phyloP scores from a whole-genome alignment of 73 alveolate genomes.

The Paramecium bursaria region DNA sequence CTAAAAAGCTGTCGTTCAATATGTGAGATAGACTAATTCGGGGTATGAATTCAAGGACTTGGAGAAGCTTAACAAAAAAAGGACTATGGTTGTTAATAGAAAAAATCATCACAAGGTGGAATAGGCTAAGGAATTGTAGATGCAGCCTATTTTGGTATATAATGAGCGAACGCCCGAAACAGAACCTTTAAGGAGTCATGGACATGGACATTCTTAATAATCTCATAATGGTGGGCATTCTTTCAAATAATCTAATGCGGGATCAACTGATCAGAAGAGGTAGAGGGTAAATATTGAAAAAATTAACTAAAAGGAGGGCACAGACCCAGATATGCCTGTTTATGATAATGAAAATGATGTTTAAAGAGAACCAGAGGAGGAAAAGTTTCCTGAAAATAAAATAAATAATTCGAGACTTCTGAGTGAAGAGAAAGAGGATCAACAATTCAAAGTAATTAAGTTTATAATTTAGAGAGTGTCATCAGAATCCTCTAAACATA shows the following conservation, averaged over 20 bases:
- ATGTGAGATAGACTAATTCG: not conserved
- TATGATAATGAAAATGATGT: conserved; percentile 13
- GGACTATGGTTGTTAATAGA: not conserved
- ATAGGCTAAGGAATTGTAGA: not conserved
- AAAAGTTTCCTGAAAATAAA: too few species aligned
- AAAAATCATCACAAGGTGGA: not conserved
- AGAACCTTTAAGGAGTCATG: conserved; percentile 36
- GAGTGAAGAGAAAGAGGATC: not conserved
- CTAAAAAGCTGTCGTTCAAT: not conserved
- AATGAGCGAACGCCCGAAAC: conserved; percentile 21
- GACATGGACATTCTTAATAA: not conserved
- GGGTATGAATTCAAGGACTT: not conserved
- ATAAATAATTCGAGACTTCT: not conserved
- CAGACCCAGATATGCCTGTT: not conserved
- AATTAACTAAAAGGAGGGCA: conserved; percentile 1
- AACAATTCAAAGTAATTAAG: not conserved
- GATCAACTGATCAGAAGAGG: not conserved
- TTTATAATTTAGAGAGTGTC: not conserved
- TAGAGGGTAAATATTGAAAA: not conserved
- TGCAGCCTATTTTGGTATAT: not conserved
- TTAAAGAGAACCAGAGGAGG: too few species aligned
- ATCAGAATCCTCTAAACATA: not conserved
- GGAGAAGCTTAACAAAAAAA: conserved; percentile 6
- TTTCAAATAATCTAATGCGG: not conserved
- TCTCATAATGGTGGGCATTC: conserved; percentile 18